phyloP scores from a whole-genome alignment of 1,284 basidiomycete genomes.

The Leccinum huronense region DNA sequence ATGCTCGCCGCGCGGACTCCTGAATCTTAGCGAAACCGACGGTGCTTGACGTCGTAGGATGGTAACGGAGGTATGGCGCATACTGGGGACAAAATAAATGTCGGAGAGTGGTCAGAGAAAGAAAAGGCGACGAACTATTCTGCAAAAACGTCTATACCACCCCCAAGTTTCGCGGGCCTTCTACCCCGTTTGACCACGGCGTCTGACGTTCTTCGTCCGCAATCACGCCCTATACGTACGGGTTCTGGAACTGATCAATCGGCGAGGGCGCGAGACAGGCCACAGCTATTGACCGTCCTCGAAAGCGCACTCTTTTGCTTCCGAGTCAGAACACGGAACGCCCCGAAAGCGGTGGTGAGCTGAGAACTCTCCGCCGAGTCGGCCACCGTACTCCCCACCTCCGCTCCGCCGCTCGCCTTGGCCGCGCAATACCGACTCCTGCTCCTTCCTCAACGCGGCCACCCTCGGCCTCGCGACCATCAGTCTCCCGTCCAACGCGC shows the following conservation, averaged over 20 bases:
- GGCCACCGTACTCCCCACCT: conserved; percentile 50
- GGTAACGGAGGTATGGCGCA: conserved; percentile 70
- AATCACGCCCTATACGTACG: conserved; percentile 49
- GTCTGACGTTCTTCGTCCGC: conserved; percentile 57
- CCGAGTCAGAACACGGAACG: conserved; percentile 64
- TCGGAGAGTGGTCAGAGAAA: neutral
- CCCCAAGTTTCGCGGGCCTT: conserved; percentile 80
- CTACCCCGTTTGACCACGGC: conserved; percentile 75
- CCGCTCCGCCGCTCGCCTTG: conserved; percentile 55
- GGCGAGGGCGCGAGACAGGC: conserved; percentile 50
- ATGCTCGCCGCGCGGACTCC: too few relatives aligned
- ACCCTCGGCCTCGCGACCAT: conserved; percentile 73
- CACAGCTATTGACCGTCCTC: conserved; percentile 68
- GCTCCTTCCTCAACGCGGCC: conserved; percentile 74
- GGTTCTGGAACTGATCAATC: conserved; percentile 43
- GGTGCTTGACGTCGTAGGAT: conserved; percentile 62
- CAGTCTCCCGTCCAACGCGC: conserved; percentile 81
- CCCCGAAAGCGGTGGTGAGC: conserved; percentile 66
- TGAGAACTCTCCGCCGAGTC: conserved; percentile 63
- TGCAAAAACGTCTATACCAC: conserved; percentile 84
- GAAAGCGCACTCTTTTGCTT: conserved; percentile 74
- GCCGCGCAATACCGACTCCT: conserved; percentile 81
- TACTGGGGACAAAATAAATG: conserved; percentile 54
- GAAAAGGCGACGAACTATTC: conserved; percentile 51
- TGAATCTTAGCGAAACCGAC: conserved; percentile 64